Conservation (phyloP, 169 alveolate species). For the Plasmodium blacklocki region DNA sequence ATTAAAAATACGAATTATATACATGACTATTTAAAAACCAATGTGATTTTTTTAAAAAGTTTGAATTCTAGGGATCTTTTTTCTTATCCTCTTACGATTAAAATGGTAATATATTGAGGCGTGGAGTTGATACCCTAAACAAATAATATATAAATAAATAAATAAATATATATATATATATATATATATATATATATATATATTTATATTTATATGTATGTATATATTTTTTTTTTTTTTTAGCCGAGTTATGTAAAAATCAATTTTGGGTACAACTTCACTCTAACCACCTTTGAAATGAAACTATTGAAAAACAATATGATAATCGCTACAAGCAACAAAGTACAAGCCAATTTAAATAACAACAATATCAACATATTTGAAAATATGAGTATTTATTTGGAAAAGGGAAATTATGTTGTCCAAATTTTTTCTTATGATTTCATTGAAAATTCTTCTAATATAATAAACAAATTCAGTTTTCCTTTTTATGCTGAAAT, state of each 20-base stretch:
- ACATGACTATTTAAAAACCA: neutral
- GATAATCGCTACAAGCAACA: constrained; percentile 21
- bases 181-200: neutral
- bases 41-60: constrained; percentile 17
- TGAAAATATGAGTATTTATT: constrained; percentile 49
- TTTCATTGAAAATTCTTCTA: constrained; percentile 10
- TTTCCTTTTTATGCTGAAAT: constrained; percentile 43
- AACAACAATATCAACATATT: constrained; percentile 24
- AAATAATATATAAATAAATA: neutral
- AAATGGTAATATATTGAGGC: constrained; percentile 10
- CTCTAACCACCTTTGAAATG: constrained; percentile 19
- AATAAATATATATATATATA: neutral
- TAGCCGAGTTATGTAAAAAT: constrained; percentile 45
- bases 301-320: constrained; percentile 18
- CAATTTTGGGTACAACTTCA: constrained; percentile 37
- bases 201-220: neutral
- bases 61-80: constrained; percentile 4
- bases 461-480: constrained; percentile 12
- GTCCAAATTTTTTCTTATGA: constrained; percentile 14
- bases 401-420: constrained; percentile 48
- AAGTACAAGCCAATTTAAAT: constrained; percentile 19
- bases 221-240: constrained; percentile 11
- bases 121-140: neutral
- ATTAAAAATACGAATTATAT: constrained; percentile 1
- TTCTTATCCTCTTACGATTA: constrained; percentile 29